Evolutionary conservation across 345 rosid species (phyloP), one percentile per base, ranked within the genome.

Genomic region (Acer campestre): DNA sequence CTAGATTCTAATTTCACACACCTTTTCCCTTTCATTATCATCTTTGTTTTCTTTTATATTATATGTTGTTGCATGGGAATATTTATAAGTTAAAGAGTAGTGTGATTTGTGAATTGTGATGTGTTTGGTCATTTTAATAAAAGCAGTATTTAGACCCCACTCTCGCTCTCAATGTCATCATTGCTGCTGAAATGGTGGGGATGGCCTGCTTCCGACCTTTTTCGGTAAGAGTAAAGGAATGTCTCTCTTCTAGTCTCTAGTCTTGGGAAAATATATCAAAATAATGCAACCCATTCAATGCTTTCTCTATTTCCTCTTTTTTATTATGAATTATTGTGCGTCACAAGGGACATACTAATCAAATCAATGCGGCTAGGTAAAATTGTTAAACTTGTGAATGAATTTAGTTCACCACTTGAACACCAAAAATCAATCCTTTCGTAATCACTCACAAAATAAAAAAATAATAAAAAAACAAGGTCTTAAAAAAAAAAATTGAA

Each of bases 121-220:
- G 10, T 69, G 58, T 69, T 62, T 70, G 40, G 59, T 72, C 65
- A 71, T 72, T 81, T 31, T 70, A 78, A 38, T 56, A 78, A 58
- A 58, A 55, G 84, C 67, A 72, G 42, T 75, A 55, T 53, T 17
- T 25, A 75, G 71, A 70, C 77, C 82, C 84, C 84, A 70, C 82
- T 65, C 46, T 88, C 84, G 68, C 81, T 86, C 80, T 78, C 6
- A 17, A 1, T 64, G 80, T 77, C 82, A 87, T 83, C 74, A 87
- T 87, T 87, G 85, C 85, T 67, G 67, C 85, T 77, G 79, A 83
- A 77, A 81, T 85, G 87, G 82, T 80, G 84, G 87, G 85, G 84
- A 29, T 56, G 70, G 79, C 18, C 67, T 73, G 73, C 85, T 75
- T 81, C 78, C 44, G 35, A 40, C 81, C 77, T 81, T 75, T 79